Evolutionary conservation across 176 grass and related monocot species (phyloP), one percentile per base, ranked within the genome.

Genomic region (Bolboschoenus planiculmis): DNA sequence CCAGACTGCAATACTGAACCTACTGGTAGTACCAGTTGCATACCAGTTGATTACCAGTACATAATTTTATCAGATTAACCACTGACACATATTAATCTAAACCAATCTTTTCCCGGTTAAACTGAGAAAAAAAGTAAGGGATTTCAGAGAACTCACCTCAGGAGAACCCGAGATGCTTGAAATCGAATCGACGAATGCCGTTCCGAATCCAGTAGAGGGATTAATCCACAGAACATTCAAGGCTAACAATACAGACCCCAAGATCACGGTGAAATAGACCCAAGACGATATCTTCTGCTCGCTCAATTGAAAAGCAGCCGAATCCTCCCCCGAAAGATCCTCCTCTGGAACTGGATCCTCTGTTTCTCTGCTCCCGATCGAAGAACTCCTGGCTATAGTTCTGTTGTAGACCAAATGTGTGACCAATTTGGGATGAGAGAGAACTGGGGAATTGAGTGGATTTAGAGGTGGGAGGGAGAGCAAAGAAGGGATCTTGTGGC

Each of bases 191-290:
- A 99, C 42, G 81, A 93, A 99, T 27, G 35, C 60, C 18, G 87
- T 85, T 4, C 96, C 91, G 53, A 91, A 81, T 0, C 96, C 96
- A 58, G 96, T 95, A 23, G 70, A 61, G 1, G 92, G 91, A 66
- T 88, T 84, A 68, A 99, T 95, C 96, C 96, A 93, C 47, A 93
- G 75, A 61, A 91, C 83, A 83, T 99, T 93, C 60, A 99, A 85
- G 1, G 68, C 96, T 4, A 74, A 42, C 67, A 95, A 84, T 29
- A 99, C 96, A 39, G 37, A 56, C 23, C 85, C 86, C 42, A 98
- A 83, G 40, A 95, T 93, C 6, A 16, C 92, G 35, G 81, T 54
- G 86, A 99, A 99, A 86, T 99, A 99, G 9, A 70, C 89, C 96
- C 96, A 95, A 30, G 91, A 99, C 0, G 67, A 56, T 10, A 99